These are phyloP conservation scores for Meredithiella fracta DNA, from an alignment of 2,329 filamentous ascomycete species.

Conservation along the genomic window DNA sequence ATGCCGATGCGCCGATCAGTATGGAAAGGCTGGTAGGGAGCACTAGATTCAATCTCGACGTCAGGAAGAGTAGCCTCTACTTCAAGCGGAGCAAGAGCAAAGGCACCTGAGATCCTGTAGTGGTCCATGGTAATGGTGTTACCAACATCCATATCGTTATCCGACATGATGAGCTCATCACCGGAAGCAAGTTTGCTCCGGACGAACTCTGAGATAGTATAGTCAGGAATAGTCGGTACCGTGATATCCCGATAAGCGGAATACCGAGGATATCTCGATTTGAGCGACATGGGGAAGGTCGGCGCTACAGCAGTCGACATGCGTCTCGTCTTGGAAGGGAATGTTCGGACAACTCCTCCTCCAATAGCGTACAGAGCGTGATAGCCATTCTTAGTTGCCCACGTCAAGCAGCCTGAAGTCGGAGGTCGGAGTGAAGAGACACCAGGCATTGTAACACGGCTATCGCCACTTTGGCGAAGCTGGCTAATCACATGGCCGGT, in stretches of 20 bases:
- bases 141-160: constrained; percentile 36
- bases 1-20: constrained; percentile 74
- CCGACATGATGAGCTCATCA: constrained; percentile 36
- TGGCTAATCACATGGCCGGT: constrained; percentile 54
- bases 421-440: constrained; percentile 31
- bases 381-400: constrained; percentile 46
- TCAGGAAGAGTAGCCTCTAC: constrained; percentile 51
- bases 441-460: constrained; percentile 51
- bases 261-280: constrained; percentile 18
- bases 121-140: constrained; percentile 36
- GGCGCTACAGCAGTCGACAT: constrained; percentile 24
- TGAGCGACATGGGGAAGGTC: neutral
- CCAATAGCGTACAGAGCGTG: constrained; percentile 49
- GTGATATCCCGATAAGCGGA: constrained; percentile 50
- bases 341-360: constrained; percentile 49
- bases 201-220: constrained; percentile 21
- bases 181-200: constrained; percentile 16
- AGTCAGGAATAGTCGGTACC: constrained; percentile 45
- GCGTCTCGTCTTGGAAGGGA: constrained; percentile 42
- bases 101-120: constrained; percentile 7
- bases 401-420: constrained; percentile 43
- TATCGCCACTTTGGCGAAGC: constrained; percentile 58
- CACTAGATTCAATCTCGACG: constrained; percentile 88
- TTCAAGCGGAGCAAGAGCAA: constrained; percentile 17
- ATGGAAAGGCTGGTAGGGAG: constrained; percentile 91